phyloP scores from a whole-genome alignment of 1,139 yeast species.

The Yamadazyma triangularis region DNA sequence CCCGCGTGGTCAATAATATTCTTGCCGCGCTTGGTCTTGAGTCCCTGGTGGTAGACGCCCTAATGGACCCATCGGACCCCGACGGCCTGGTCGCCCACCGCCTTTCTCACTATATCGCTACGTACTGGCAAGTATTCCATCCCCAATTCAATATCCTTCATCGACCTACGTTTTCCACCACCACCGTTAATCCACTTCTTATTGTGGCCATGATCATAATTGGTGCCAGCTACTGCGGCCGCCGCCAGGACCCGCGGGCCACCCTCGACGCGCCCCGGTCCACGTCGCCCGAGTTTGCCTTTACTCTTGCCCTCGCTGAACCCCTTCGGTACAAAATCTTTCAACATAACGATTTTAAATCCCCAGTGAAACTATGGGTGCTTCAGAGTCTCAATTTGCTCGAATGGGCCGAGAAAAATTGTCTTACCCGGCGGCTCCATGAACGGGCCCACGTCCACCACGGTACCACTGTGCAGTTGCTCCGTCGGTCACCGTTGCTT shows the following conservation, averaged over 20 bases:
- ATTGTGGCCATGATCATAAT: slow-evolving; percentile 54
- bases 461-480: slow-evolving; percentile 70
- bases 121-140: slow-evolving; percentile 60
- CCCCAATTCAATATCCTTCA: slow-evolving; percentile 62
- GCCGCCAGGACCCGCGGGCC: slow-evolving; percentile 19
- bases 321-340: slow-evolving; percentile 64
- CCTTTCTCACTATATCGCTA: slow-evolving; percentile 26
- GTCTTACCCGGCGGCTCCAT: slow-evolving; percentile 54
- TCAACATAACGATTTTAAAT: slow-evolving; percentile 54
- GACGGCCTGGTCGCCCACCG: no score
- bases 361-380: slow-evolving; percentile 63
- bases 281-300: slow-evolving; percentile 26
- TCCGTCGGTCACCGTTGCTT: slow-evolving; percentile 66
- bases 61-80: no score
- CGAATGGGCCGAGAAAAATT: slow-evolving; percentile 68
- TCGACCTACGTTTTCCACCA: slow-evolving; percentile 56
- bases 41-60: no score
- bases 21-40: no score
- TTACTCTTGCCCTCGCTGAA: slow-evolving; percentile 45
- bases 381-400: slow-evolving; percentile 60
- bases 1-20: no score
- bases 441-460: slow-evolving; percentile 78
- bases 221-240: slow-evolving; percentile 40
- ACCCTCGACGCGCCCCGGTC: slow-evolving; percentile 8
- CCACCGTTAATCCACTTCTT: slow-evolving; percentile 51